phyloP scores from a whole-genome alignment of 2,329 filamentous ascomycete genomes.

The Phyllosticta paracitricarpa region DNA sequence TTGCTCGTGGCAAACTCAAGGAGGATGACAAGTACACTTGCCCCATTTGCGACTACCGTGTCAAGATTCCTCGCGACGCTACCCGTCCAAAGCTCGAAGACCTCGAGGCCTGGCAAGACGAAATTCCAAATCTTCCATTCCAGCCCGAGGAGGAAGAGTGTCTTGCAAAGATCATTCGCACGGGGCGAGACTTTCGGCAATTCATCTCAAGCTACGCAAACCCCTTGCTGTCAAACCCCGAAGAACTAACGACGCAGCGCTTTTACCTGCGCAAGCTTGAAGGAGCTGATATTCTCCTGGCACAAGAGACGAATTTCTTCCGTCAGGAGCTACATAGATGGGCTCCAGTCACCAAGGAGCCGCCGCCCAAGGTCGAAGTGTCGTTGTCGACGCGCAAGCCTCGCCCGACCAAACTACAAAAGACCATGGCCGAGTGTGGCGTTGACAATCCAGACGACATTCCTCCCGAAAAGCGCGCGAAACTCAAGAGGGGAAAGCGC shows the following conservation, averaged over 20 bases:
- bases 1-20: conserved; percentile 93
- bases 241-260: conserved; percentile 79
- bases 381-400: conserved; percentile 92
- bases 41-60: conserved; percentile 93
- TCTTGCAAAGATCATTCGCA: conserved; percentile 74
- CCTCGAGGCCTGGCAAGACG: conserved; percentile 70
- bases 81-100: conserved; percentile 93
- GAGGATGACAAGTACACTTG: conserved; percentile 98
- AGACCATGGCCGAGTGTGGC: conserved; percentile 79
- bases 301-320: conserved; percentile 96
- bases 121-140: conserved; percentile 73
- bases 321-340: conserved; percentile 91
- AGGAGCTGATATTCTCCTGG: conserved; percentile 83
- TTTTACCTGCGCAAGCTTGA: conserved; percentile 97
- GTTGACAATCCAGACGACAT: conserved; percentile 86
- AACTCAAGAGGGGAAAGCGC: conserved; percentile 28
- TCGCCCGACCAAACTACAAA: conserved; percentile 91
- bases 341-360: conserved; percentile 76
- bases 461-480: conserved; percentile 70
- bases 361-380: conserved; percentile 75
- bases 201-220: conserved; percentile 76
- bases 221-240: conserved; percentile 66
- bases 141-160: conserved; percentile 91
- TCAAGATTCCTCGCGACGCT: conserved; percentile 93
- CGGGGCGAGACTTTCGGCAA: conserved; percentile 72